Base-by-base conservation (phyloP, 75 land plant species). In the Azolla pinnata region DNA sequence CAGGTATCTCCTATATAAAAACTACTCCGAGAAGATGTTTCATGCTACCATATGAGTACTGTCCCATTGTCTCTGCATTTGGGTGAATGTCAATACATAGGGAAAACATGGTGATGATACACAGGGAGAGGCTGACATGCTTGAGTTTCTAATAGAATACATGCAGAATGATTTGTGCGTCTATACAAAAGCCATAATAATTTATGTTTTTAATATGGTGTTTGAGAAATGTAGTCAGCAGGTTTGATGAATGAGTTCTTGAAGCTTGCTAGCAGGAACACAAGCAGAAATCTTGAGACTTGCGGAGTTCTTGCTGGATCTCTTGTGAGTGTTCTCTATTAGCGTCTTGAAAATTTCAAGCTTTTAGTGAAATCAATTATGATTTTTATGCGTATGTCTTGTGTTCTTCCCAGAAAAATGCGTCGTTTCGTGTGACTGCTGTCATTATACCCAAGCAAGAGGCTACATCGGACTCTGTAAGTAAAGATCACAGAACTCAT, bases 401-500 rank as follows among this genome's bases (percentile, higher is more conserved):
- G 44, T 44, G 48, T 12, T 25, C 16, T 57, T 60, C 61, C 48
- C 91, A 95, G 99, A 89, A 80, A 65, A 86, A 89, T 54, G 74
- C 92, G 33, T 67, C 66, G 42, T 93, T 93, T 45, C 70, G 68
- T 70, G 56, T 93, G 14, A 89, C 90, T 34, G 67, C 96, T 50
- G 75, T 93, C 14, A 86, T 93, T 33, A 79, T 93, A 28, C 98
- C 98, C 32, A 93, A 93, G 68, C 98, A 93, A 63, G 87, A 93
- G 63, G 70, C 90, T 18, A 93, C 98, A 23, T 79, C 97, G 46
- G 83, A 95, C 72, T 79, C 97, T 0, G 99, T 89, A 75, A 75
- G 83, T 67, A 18, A 1, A 42, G 2, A 38, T 38, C 42, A 38
- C 7, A 38, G 42, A 38, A 7, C 42, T 14, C 14, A 7, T 38